phyloP scores from a whole-genome alignment of 768 basidiomycete species.

The Hysterangium stoloniferum region DNA sequence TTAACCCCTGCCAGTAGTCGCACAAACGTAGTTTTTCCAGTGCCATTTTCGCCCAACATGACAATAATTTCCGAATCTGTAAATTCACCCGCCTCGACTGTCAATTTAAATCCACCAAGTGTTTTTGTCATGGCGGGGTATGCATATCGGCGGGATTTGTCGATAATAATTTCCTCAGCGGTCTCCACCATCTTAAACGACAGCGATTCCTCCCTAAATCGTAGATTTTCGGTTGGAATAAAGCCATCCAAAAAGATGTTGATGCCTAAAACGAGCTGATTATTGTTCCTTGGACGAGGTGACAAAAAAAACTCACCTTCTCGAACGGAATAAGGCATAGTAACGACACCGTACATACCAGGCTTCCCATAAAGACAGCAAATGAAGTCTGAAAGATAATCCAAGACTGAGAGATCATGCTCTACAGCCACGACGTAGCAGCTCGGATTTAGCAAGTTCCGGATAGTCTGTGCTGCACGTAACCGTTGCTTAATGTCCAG shows the following conservation, averaged over 20 bases:
- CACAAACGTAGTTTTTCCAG: constrained; percentile 97
- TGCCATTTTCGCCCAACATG: constrained; percentile 98
- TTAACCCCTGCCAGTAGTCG: constrained; percentile 93
- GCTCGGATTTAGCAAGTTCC: constrained; percentile 69
- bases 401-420: constrained; percentile 96
- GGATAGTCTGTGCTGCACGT: constrained; percentile 92
- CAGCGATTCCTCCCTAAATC: constrained; percentile 92
- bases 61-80: constrained; percentile 99
- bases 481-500: constrained; percentile 94
- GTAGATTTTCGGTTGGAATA: constrained; percentile 96
- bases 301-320: constrained; percentile 65
- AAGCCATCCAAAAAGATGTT: constrained; percentile 99
- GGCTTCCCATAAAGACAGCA: constrained; percentile 98
- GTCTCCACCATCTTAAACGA: constrained; percentile 98
- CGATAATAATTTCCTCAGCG: constrained; percentile 80
- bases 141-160: constrained; percentile 82
- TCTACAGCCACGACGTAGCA: constrained; percentile 97
- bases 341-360: constrained; percentile 96
- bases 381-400: constrained; percentile 97
- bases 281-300: not conserved
- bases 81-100: constrained; percentile 82
- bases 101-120: constrained; percentile 89
- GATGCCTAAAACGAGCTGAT: constrained; percentile 53
- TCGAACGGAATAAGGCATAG: constrained; percentile 96
- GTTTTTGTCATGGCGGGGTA: constrained; percentile 99